Conservation (phyloP, 2,329 filamentous ascomycete species). For the Falciphora oryzae region DNA sequence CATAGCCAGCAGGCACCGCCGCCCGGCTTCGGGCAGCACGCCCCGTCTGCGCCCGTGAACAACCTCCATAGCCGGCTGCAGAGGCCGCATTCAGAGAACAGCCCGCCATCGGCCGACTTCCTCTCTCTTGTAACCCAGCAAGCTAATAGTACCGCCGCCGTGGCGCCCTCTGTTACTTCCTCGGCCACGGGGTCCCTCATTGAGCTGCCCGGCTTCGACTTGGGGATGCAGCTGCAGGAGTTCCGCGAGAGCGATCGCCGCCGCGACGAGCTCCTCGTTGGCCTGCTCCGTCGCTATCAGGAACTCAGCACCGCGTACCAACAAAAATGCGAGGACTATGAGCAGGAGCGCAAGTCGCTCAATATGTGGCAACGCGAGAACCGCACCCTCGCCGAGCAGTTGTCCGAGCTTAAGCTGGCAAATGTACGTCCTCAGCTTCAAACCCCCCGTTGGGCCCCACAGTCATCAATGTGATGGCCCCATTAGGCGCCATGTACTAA, state of each 20-base stretch:
- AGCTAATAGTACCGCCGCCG: background rate
- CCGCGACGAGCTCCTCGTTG: background rate
- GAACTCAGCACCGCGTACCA: background rate
- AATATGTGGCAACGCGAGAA: slow-evolving; percentile 10
- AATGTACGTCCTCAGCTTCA: no score
- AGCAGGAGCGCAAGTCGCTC: slow-evolving; percentile 9
- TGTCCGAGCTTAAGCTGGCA: slow-evolving; percentile 9
- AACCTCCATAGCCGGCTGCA: background rate
- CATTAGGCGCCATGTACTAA: background rate
- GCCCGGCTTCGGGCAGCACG: background rate
- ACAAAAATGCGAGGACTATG: slow-evolving; percentile 9
- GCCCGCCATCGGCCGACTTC: background rate
- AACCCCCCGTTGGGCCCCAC: no score
- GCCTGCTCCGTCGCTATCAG: background rate
- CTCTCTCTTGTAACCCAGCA: background rate
- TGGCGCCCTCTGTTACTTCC: background rate
- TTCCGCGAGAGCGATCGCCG: slow-evolving; percentile 8
- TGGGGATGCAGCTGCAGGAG: slow-evolving; percentile 1
- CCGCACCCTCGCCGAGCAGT: background rate
- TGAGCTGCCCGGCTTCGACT: background rate
- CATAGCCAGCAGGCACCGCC: background rate
- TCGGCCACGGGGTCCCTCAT: background rate
- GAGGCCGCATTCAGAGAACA: background rate
- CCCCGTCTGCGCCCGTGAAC: background rate
- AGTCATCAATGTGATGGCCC: background rate